Evolutionary conservation across 2,329 filamentous ascomycete genomes (phyloP).

Genomic region (Tolypocladium tundrense): DNA sequence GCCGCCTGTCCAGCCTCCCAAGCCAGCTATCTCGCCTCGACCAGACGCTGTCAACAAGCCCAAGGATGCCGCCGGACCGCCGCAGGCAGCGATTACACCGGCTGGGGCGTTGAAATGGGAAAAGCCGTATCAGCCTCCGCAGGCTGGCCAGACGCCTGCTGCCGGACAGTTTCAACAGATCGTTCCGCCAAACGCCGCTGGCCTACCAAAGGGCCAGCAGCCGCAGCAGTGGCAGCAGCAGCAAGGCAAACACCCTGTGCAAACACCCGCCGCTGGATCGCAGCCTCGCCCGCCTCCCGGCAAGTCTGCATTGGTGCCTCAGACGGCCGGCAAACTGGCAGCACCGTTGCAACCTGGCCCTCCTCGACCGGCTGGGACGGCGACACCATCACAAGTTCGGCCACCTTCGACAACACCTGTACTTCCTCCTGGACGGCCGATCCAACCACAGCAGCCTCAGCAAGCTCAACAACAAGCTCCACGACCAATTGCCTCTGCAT

Average conservation of each 20-base stretch:
- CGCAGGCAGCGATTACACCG: conserved; percentile 12
- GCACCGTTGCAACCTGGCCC: conserved; percentile 24
- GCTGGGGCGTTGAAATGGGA: conserved; percentile 27
- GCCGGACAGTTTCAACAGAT: conserved; percentile 15
- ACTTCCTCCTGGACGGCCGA: conserved; percentile 21
- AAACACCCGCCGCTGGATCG: conserved; percentile 1
- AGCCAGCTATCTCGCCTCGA: conserved; percentile 21
- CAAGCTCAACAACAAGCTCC: conserved; percentile 8
- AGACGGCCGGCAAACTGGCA: conserved; percentile 22
- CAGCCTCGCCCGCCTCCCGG: conserved; percentile 12
- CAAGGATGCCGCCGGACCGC: conserved; percentile 14
- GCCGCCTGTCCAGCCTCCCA: conserved; percentile 17
- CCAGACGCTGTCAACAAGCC: conserved; percentile 20
- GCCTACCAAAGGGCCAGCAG: conserved; percentile 11
- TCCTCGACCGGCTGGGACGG: conserved; percentile 13
- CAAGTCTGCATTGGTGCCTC: conserved; percentile 22
- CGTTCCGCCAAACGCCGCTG: conserved; percentile 10
- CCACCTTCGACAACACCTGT: conserved; percentile 22
- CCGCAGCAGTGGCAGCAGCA: conserved; percentile 7
- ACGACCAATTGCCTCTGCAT: conserved; percentile 21
- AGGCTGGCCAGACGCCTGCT: conserved; percentile 12
- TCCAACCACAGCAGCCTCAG: conserved; percentile 19
- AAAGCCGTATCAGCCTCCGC: conserved; percentile 28
- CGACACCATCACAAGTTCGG: conserved; percentile 15
- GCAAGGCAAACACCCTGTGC: conserved; percentile 7